Percentiles rank a stretch among this genome's conserved stretches.
Evolutionary conservation across 2,329 filamentous ascomycete species (phyloP).

Genomic region (Triangularia setosa): DNA sequence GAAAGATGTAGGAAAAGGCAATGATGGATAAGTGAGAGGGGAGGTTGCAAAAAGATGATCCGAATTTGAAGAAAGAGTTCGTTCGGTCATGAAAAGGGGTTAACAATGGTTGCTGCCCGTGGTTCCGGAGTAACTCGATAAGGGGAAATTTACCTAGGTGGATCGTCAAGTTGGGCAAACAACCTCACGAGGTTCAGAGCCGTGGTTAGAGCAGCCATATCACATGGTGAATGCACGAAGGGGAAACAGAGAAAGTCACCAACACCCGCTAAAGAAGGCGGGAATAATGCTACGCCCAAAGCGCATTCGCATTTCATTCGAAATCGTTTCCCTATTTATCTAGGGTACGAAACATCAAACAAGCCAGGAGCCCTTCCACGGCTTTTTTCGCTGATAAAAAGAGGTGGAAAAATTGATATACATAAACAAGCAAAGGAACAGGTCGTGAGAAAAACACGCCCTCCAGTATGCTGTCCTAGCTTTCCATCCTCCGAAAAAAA

Average conservation of each 20-base stretch:
- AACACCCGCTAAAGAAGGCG: background rate
- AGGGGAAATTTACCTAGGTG: too few species aligned
- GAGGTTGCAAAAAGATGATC: background rate
- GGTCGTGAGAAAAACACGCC: background rate
- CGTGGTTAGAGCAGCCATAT: background rate
- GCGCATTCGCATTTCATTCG: background rate
- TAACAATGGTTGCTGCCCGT: too few species aligned
- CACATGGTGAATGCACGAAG: background rate
- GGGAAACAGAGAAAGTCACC: background rate
- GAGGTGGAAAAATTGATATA: background rate
- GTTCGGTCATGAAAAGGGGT: too few species aligned
- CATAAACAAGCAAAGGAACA: background rate
- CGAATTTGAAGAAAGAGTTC: background rate
- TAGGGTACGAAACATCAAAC: background rate
- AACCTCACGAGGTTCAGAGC: too few species aligned
- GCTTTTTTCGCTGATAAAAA: constrained; percentile 1
- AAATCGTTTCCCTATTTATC: background rate
- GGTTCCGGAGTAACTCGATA: too few species aligned
- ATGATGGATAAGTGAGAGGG: background rate
- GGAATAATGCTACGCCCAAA: background rate
- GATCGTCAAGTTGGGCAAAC: too few species aligned
- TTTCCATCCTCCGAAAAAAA: background rate
- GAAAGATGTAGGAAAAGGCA: background rate
- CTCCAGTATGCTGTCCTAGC: background rate
- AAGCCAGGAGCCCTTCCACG: constrained; percentile 1